Percentiles rank a stretch among this genome's conserved stretches.
phyloP scores from a whole-genome alignment of 164 flowering plant genomes.

The Magnolia sinica region DNA sequence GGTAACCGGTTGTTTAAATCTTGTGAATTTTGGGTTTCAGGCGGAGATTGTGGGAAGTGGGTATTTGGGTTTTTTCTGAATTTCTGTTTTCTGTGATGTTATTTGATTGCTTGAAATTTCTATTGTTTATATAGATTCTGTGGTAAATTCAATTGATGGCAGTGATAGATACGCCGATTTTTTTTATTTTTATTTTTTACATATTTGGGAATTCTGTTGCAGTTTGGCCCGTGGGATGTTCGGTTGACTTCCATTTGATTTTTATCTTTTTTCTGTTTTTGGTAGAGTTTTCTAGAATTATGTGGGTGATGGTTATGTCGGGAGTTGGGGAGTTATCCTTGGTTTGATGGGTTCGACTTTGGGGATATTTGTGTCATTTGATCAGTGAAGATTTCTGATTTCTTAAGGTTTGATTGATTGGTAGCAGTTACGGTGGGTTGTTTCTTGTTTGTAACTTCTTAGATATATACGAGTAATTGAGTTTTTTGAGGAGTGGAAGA shows the following conservation, averaged over 20 bases:
- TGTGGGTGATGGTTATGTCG: not conserved
- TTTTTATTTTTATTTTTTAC: not conserved
- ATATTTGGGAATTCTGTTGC: not conserved
- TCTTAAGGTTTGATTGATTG: not conserved
- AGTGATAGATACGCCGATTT: not conserved
- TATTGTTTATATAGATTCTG: not conserved
- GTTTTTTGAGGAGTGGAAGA: too few species aligned
- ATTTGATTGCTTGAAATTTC: not conserved
- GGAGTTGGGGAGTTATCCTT: not conserved
- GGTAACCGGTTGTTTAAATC: conserved; percentile 19
- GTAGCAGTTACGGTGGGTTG: not conserved
- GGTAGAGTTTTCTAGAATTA: not conserved
- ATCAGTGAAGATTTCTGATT: not conserved
- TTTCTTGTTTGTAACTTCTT: too few species aligned
- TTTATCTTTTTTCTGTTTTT: not conserved
- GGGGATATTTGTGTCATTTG: not conserved
- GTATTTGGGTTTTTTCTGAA: not conserved
- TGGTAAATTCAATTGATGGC: not conserved
- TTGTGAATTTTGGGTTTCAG: conserved; percentile 1
- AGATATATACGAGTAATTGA: too few species aligned
- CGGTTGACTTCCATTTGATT: not conserved
- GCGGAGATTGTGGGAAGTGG: not conserved
- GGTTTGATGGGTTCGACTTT: not conserved
- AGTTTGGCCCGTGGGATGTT: not conserved
- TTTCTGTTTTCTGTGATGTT: not conserved